Evolutionary conservation across 345 rosid species (phyloP), one percentile per base, ranked within the genome.

Genomic region (Linum tenue): DNA sequence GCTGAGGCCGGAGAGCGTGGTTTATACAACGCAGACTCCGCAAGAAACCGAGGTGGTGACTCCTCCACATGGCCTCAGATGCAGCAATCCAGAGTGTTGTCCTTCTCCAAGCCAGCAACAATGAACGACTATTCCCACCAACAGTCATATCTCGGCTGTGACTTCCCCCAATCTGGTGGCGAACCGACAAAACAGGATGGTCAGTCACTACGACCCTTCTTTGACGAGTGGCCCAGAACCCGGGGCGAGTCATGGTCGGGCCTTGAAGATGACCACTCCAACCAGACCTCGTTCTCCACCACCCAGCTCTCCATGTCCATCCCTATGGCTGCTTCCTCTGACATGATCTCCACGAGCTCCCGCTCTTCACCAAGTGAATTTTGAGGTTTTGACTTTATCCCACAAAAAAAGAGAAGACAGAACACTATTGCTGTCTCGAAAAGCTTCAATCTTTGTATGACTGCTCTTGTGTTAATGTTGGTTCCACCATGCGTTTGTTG

Each of bases 271-370:
- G 83, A 80, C 62, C 78, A 73, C 0, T 76, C 81, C 51, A 78
- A 72, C 70, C 81, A 71, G 55, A 72, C 75, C 2, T 78, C 84
- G 7, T 75, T 70, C 55, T 78, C 87, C 0, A 80, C 84, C 39
- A 80, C 82, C 39, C 82, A 79, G 74, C 84, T 83, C 60, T 83
- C 87, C 2, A 83, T 80, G 42, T 83, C 84, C 65, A 83, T 79
- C 68, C 87, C 84, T 2, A 60, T 80, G 73, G 75, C 78, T 57
- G 72, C 87, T 2, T 64, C 84, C 0, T 9, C 35, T 31, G 84
- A 74, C 67, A 70, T 80, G 67, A 78, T 82, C 11, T 61, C 77
- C 8, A 73, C 79, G 2, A 74, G 75, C 60, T 76, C 82, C 22
- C 75, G 42, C 42, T 80, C 87, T 64, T 79, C 81, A 1, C 81